These are phyloP conservation scores for Ascochyta rabiei DNA, from an alignment of 2,329 filamentous ascomycete genomes.

Conservation along the genomic window DNA sequence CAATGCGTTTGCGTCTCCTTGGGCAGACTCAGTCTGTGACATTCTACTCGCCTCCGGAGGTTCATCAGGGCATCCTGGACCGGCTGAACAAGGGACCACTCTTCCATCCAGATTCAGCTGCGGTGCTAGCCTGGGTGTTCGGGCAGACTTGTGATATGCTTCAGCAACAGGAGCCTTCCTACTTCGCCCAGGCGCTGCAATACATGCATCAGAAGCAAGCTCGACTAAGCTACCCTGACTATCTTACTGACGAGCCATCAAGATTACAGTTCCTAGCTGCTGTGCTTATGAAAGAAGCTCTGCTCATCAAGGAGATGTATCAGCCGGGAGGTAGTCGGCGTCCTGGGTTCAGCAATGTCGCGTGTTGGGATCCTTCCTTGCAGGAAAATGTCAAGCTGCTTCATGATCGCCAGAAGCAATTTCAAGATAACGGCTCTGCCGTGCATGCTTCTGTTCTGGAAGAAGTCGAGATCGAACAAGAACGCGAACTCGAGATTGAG, in stretches of 20 bases:
- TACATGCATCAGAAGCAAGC: conserved; percentile 65
- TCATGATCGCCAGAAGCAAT: conserved; percentile 39
- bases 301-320: conserved; percentile 66
- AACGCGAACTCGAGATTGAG: conserved; percentile 61
- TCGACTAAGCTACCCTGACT: conserved; percentile 50
- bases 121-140: conserved; percentile 60
- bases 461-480: conserved; percentile 54
- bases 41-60: conserved; percentile 64
- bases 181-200: conserved; percentile 65
- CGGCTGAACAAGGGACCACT: background rate
- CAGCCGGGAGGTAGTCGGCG: conserved; percentile 39
- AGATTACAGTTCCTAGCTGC: conserved; percentile 53
- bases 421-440: conserved; percentile 54
- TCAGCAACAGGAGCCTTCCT: conserved; percentile 64
- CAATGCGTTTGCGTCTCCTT: conserved; percentile 69
- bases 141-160: conserved; percentile 67
- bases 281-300: conserved; percentile 61
- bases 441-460: conserved; percentile 60
- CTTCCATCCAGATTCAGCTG: conserved; percentile 9
- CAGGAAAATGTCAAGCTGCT: conserved; percentile 45
- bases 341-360: conserved; percentile 5
- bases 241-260: conserved; percentile 40
- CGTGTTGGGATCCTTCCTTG: conserved; percentile 32
- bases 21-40: conserved; percentile 61
- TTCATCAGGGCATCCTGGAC: conserved; percentile 64